phyloP scores from a whole-genome alignment of 2,329 filamentous ascomycete genomes.

The Cryphonectria nitschkei region DNA sequence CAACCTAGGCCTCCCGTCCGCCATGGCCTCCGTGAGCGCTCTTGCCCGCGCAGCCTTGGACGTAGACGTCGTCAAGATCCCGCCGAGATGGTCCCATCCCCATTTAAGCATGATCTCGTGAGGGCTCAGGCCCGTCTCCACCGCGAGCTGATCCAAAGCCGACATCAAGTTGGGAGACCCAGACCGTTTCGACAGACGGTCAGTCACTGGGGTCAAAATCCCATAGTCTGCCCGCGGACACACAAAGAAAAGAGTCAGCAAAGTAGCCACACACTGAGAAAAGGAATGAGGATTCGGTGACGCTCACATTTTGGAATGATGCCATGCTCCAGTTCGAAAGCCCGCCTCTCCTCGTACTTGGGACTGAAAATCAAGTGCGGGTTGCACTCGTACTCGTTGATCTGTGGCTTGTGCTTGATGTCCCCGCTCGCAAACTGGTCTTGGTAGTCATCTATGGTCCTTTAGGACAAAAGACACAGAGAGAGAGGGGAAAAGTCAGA shows the following conservation, averaged over 20 bases:
- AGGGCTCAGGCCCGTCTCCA: constrained; percentile 4
- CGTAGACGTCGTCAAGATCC: constrained; percentile 9
- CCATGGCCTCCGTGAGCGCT: background rate
- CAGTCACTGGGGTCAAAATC: constrained; percentile 10
- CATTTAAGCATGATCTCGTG: constrained; percentile 12
- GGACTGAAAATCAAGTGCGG: constrained; percentile 10
- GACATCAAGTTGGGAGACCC: background rate
- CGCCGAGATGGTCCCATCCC: constrained; percentile 8
- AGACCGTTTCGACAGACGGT: constrained; percentile 9
- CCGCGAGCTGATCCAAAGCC: background rate
- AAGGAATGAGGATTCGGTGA: background rate
- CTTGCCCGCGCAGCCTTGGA: constrained; percentile 5
- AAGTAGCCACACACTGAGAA: background rate
- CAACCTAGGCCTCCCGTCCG: background rate
- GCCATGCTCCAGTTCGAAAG: constrained; percentile 11
- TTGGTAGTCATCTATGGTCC: constrained; percentile 15
- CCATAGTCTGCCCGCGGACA: constrained; percentile 2
- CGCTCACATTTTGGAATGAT: constrained; percentile 13
- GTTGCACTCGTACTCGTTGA: constrained; percentile 16
- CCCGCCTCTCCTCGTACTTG: background rate
- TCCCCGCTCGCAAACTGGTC: constrained; percentile 9
- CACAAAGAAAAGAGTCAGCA: background rate
- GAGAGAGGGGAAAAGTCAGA: background rate
- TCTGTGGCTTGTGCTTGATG: constrained; percentile 10
- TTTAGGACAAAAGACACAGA: background rate